Evolutionary conservation across 208 protist species (phyloP).

Genomic region (Wallacemonas collosoma): DNA sequence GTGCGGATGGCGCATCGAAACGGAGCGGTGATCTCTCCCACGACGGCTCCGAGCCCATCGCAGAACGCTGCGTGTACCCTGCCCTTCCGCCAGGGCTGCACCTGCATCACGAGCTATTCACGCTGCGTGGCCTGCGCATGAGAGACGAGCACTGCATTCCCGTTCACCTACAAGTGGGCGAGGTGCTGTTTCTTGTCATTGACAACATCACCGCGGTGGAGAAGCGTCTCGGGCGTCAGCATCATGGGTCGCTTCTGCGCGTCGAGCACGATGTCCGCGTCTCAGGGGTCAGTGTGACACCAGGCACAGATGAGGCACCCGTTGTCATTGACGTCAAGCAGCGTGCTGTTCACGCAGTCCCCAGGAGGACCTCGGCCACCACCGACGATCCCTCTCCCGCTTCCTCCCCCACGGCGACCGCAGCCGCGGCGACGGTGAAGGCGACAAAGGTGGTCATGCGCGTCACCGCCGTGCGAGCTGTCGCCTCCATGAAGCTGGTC

Average conservation of each 20-base stretch:
- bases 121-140: constrained; percentile 54
- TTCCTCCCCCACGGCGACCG: not conserved
- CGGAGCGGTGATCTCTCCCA: not conserved
- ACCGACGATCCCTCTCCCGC: not conserved
- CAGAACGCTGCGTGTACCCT: constrained; percentile 28
- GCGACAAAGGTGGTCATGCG: constrained; percentile 30
- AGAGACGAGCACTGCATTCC: constrained; percentile 61
- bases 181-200: constrained; percentile 62
- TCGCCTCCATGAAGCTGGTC: constrained; percentile 33
- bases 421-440: not conserved
- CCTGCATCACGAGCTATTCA: constrained; percentile 62
- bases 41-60: not conserved
- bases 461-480: constrained; percentile 27
- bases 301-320: not conserved
- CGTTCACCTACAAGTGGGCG: constrained; percentile 50
- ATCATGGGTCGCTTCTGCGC: not conserved
- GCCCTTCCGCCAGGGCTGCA: constrained; percentile 52
- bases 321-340: not conserved
- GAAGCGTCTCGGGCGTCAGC: constrained; percentile 14
- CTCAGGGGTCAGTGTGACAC: not conserved
- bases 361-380: too few relatives aligned
- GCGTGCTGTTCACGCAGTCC: not conserved
- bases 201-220: constrained; percentile 46
- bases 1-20: not conserved
- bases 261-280: not conserved